Conservation (phyloP, 1,284 basidiomycete genomes). For the Trametes versicolor region DNA sequence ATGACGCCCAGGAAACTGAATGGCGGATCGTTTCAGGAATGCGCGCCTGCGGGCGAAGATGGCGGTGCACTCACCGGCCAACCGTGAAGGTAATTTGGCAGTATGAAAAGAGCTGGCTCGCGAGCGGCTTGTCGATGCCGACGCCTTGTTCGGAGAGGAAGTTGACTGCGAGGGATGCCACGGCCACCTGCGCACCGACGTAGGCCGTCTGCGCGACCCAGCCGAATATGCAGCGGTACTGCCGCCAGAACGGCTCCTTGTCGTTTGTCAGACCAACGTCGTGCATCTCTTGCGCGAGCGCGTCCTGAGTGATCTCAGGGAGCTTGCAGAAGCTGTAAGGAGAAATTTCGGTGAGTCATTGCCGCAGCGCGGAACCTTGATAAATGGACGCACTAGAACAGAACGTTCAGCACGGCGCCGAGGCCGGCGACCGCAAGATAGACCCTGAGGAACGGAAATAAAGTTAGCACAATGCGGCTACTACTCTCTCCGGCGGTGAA, state of each 20-base stretch:
- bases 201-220: conserved; percentile 77
- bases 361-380: neutral
- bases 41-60: neutral
- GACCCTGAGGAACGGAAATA: conserved; percentile 54
- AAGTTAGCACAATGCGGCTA: conserved; percentile 8
- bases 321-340: conserved; percentile 69
- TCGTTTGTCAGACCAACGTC: conserved; percentile 54
- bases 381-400: conserved; percentile 64
- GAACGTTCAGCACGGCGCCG: conserved; percentile 67
- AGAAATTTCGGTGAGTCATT: neutral
- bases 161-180: conserved; percentile 80
- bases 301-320: conserved; percentile 81
- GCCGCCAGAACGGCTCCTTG: conserved; percentile 72
- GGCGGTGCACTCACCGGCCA: conserved; percentile 56
- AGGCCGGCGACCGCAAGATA: conserved; percentile 82
- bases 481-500: neutral
- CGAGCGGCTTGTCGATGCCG: conserved; percentile 60
- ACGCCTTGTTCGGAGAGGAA: conserved; percentile 71
- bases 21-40: neutral
- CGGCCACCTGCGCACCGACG: conserved; percentile 79
- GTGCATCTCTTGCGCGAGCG: conserved; percentile 60
- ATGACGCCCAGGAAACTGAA: conserved; percentile 69
- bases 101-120: conserved; percentile 75
- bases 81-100: conserved; percentile 80
- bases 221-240: conserved; percentile 77